Percentiles rank a stretch among this genome's conserved stretches.
Conservation (phyloP, 208 protist species). For the Wallacemonas sp. region DNA sequence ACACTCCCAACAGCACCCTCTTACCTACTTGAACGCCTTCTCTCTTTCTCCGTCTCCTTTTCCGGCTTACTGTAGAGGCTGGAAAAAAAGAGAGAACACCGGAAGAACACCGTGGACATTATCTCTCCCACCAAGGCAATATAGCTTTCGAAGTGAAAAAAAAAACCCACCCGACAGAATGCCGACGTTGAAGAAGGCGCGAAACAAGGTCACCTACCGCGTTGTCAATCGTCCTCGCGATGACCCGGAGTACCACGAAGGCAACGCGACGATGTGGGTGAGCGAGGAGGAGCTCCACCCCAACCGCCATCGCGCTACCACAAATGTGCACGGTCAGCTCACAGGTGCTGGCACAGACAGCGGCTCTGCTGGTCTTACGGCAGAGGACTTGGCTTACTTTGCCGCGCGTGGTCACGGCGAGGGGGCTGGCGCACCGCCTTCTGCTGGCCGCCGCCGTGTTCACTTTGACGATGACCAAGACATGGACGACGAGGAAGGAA, state of each 20-base stretch:
- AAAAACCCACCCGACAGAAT: constrained; percentile 11
- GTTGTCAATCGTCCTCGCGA: constrained; percentile 69
- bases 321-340: constrained; percentile 9
- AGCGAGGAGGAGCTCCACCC: constrained; percentile 61
- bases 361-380: not conserved
- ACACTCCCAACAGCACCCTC: not conserved
- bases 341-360: not conserved
- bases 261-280: constrained; percentile 46
- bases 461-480: constrained; percentile 11
- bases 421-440: not conserved
- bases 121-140: not conserved
- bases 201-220: constrained; percentile 53
- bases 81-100: too few relatives aligned
- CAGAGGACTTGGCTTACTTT: constrained; percentile 17
- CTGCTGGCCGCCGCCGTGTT: constrained; percentile 11
- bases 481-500: constrained; percentile 19
- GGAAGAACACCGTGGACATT: too few relatives aligned
- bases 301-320: constrained; percentile 25
- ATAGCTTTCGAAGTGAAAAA: not conserved
- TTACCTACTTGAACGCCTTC: not conserved
- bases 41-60: too few relatives aligned
- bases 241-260: constrained; percentile 35
- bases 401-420: constrained; percentile 9
- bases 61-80: too few relatives aligned
- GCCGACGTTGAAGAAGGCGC: constrained; percentile 39